Conservation (phyloP, 768 basidiomycete species). For the Naganishia onofrii region DNA sequence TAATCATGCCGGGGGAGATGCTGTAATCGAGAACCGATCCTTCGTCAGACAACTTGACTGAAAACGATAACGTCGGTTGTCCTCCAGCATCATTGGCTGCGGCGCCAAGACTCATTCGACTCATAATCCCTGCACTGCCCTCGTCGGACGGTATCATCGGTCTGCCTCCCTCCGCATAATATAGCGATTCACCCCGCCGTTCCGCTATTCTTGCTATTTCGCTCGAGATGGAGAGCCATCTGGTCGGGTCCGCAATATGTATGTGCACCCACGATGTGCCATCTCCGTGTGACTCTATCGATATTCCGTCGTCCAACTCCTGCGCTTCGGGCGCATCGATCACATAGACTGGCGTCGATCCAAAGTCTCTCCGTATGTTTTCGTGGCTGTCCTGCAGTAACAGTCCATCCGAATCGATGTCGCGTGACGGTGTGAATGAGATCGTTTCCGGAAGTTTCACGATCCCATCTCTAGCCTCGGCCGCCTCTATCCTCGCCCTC, state of each 20-base stretch:
- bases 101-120: conserved; percentile 55
- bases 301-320: conserved; percentile 92
- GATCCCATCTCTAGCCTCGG: not conserved
- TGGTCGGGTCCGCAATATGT: conserved; percentile 90
- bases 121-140: conserved; percentile 45
- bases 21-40: conserved; percentile 68
- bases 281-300: conserved; percentile 67
- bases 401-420: conserved; percentile 71
- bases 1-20: conserved; percentile 70
- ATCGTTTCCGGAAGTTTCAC: not conserved
- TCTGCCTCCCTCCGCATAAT: conserved; percentile 64
- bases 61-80: conserved; percentile 67
- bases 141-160: conserved; percentile 66
- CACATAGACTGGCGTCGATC: conserved; percentile 73
- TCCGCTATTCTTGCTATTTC: conserved; percentile 62
- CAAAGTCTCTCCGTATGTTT: conserved; percentile 79
- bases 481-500: not conserved
- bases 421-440: not conserved
- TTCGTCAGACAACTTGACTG: conserved; percentile 61
- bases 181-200: conserved; percentile 59
- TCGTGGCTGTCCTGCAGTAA: conserved; percentile 74
- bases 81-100: conserved; percentile 48
- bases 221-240: conserved; percentile 70
- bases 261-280: conserved; percentile 75
- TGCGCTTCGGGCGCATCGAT: conserved; percentile 75